Conservation (phyloP, 1,284 basidiomycete species). For the Wolfiporia cocos region DNA sequence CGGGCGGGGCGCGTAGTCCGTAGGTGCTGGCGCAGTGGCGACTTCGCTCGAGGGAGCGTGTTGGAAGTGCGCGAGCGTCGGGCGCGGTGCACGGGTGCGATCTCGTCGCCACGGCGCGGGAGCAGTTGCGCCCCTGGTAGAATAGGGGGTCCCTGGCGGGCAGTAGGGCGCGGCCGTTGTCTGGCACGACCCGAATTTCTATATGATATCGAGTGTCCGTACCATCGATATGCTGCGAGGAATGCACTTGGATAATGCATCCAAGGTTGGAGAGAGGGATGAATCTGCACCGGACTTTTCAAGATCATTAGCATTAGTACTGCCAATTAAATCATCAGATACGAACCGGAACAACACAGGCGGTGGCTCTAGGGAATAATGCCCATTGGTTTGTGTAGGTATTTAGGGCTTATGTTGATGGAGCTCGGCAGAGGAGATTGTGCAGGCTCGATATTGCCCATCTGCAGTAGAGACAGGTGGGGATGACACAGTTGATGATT, state of each 20-base stretch:
- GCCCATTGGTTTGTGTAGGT: constrained; percentile 11
- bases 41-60: too few species aligned
- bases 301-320: background rate
- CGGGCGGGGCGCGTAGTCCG: too few species aligned
- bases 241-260: constrained; percentile 26
- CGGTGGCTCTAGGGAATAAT: constrained; percentile 14
- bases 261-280: constrained; percentile 15
- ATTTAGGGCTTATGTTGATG: constrained; percentile 20
- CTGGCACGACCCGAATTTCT: too few species aligned
- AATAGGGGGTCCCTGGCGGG: too few species aligned
- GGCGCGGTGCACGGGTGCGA: too few species aligned
- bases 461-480: constrained; percentile 19
- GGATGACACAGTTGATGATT: too few species aligned
- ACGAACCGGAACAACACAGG: constrained; percentile 16
- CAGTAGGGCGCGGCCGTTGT: too few species aligned
- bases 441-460: constrained; percentile 17
- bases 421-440: constrained; percentile 15
- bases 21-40: too few species aligned
- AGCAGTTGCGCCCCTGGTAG: too few species aligned
- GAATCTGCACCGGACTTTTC: constrained; percentile 11
- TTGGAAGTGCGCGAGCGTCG: too few species aligned
- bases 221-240: constrained; percentile 30
- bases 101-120: too few species aligned
- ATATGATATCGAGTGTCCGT: too few species aligned
- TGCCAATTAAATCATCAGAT: background rate